Percentiles rank a stretch among this genome's conserved stretches.
phyloP scores from a whole-genome alignment of 2,329 filamentous ascomycete genomes.

The Periconia macrospinosa region DNA sequence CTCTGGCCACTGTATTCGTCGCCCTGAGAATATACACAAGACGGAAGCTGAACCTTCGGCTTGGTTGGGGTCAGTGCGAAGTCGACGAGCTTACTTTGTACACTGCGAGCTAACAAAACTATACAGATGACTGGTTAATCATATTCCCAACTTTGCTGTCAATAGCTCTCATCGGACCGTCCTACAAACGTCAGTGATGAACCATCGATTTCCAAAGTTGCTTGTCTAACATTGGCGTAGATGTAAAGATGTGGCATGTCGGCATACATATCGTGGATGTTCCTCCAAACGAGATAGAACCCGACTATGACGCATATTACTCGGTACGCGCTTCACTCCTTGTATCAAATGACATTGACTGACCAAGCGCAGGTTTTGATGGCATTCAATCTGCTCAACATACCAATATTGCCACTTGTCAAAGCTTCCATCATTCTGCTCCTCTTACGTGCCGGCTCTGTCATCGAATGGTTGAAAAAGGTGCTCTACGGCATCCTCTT shows the following conservation, averaged over 20 bases:
- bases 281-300: conserved; percentile 36
- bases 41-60: conserved; percentile 38
- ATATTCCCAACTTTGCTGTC: conserved; percentile 39
- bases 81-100: neutral
- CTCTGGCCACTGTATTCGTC: conserved; percentile 38
- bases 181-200: conserved; percentile 34
- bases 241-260: conserved; percentile 44
- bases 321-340: conserved; percentile 19
- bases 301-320: conserved; percentile 41
- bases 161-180: conserved; percentile 41
- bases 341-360: conserved; percentile 2
- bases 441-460: conserved; percentile 42
- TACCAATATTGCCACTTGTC: conserved; percentile 45
- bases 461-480: conserved; percentile 42
- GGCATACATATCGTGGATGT: conserved; percentile 42
- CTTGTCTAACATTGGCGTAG: conserved; percentile 14
- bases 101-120: conserved; percentile 18
- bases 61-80: conserved; percentile 38
- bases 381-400: conserved; percentile 45
- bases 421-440: conserved; percentile 46
- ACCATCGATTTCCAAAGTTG: neutral
- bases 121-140: conserved; percentile 44
- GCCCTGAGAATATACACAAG: conserved; percentile 40
- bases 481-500: conserved; percentile 41
- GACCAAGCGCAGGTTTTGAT: conserved; percentile 29